phyloP scores from a whole-genome alignment of 768 basidiomycete genomes.

The Auricularia cornea region DNA sequence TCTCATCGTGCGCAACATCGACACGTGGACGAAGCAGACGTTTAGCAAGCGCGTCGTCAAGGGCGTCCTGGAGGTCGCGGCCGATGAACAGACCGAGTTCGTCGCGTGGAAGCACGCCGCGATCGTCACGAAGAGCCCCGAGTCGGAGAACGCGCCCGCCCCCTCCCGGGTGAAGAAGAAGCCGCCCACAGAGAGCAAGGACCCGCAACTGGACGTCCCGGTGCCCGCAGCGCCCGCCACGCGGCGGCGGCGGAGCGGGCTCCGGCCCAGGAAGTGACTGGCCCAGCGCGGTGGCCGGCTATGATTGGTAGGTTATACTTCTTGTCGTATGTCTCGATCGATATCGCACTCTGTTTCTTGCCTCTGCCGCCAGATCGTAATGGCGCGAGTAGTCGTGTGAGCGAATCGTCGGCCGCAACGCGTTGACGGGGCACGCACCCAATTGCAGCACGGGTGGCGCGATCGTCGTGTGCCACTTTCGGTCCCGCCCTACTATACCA shows the following conservation, averaged over 20 bases:
- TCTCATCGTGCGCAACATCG: slow-evolving; percentile 45
- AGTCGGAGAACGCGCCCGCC: background rate
- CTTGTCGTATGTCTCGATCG: background rate
- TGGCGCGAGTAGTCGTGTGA: background rate
- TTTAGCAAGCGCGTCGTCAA: slow-evolving; percentile 33
- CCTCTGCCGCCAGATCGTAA: background rate
- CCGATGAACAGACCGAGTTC: slow-evolving; percentile 24
- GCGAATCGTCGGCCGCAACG: background rate
- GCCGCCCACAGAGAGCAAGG: background rate
- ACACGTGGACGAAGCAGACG: slow-evolving; percentile 38
- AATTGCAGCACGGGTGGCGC: no score
- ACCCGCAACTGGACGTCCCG: no score
- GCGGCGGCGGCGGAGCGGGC: no score
- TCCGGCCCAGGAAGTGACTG: background rate
- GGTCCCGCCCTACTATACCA: no score
- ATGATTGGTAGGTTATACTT: background rate
- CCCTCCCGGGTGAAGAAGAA: background rate
- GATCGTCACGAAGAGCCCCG: background rate
- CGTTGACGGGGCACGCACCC: no score
- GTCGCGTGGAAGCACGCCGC: background rate
- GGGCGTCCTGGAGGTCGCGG: slow-evolving; percentile 31
- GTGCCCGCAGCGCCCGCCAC: no score
- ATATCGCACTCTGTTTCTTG: background rate
- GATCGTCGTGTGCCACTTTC: no score
- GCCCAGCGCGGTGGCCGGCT: background rate